A percentile compares a stretch with the other conserved stretches of the same genome.
These are phyloP conservation scores for Xylaria arbuscula DNA, from an alignment of 2,329 filamentous ascomycete species.

Conservation along the genomic window DNA sequence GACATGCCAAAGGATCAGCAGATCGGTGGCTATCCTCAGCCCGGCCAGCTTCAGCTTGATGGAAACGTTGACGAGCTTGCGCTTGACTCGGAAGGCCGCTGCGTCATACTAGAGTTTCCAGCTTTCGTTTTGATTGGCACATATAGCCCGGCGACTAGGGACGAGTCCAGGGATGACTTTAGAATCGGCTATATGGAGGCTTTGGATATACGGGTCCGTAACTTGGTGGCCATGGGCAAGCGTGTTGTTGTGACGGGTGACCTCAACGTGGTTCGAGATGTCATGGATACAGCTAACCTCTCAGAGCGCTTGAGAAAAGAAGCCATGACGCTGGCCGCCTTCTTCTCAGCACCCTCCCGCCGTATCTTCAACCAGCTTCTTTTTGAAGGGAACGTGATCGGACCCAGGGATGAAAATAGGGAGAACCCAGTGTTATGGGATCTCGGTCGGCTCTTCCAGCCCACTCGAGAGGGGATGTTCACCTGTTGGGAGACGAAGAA, in stretches of 20 bases:
- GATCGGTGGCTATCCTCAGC: conserved; percentile 88
- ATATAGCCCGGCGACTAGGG: conserved; percentile 90
- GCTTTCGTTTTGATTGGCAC: conserved; percentile 94
- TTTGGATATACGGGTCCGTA: conserved; percentile 85
- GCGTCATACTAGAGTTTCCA: conserved; percentile 90
- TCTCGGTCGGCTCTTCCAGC: conserved; percentile 83
- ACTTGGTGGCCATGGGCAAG: conserved; percentile 83
- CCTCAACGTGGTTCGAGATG: conserved; percentile 78
- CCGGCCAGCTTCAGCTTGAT: conserved; percentile 77
- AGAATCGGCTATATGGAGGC: conserved; percentile 82
- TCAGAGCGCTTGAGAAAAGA: conserved; percentile 78
- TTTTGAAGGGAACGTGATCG: conserved; percentile 74
- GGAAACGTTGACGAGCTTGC: conserved; percentile 72
- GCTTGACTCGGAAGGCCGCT: conserved; percentile 91
- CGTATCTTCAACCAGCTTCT: conserved; percentile 89
- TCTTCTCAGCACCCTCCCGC: conserved; percentile 76
- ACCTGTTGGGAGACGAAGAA: conserved; percentile 97
- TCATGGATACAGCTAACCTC: conserved; percentile 81
- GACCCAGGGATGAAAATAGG: conserved; percentile 73
- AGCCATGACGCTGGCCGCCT: conserved; percentile 75
- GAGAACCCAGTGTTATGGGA: conserved; percentile 83
- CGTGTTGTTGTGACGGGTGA: conserved; percentile 88
- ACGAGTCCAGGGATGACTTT: conserved; percentile 85
- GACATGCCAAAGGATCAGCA: conserved; percentile 78
- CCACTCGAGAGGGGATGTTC: conserved; percentile 86